Evolutionary conservation across 2,329 filamentous ascomycete species (phyloP), one percentile per base, ranked within the genome.

Genomic region (Fusarium sp.): DNA sequence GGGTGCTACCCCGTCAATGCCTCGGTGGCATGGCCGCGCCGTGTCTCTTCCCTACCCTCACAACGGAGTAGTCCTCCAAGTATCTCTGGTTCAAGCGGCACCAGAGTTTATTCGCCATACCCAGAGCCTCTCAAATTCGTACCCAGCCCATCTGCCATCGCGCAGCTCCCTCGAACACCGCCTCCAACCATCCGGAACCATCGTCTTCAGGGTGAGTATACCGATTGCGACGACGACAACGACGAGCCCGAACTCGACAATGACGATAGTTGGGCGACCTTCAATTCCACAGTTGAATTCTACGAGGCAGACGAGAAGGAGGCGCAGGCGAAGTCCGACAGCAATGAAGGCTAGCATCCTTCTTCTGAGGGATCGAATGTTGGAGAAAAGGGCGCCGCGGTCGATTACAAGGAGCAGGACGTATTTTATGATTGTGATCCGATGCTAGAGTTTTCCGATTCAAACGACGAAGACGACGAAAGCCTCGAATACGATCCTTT

Each of bases 1-100:
- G 90, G 87, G 94, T 96, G 84, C 82, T 80, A 79, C 81, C 76
- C 76, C 49, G 69, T 73, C 71, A 62, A 71, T 64, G 75, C 79
- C 71, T 76, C 77, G 50, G 75, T 64, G 69, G 74, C 74, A 63
- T 82, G 80, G 82, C 82, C 82, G 57, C 78, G 76, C 69, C 80
- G 80, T 74, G 75, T 80, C 67, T 81, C 80, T 66, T 83, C 81
- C 69, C 76, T 82, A 49, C 76, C 74, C 66, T 73, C 74, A 63
- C 66, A 69, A 64, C 71, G 73, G 73, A 74, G 74, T 72, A 76
- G 76, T 73, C 74, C 76, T 63, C 66, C 69, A 45, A 62, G 63
- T 35, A 46, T 41, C 25, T 50, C 62, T 55, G 71, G 70, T 56
- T 71, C 70, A 48, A 73, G 71, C 57, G 63, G 62, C 41, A 60